phyloP scores from a whole-genome alignment of 768 basidiomycete genomes.

The Ramaria sp. region DNA sequence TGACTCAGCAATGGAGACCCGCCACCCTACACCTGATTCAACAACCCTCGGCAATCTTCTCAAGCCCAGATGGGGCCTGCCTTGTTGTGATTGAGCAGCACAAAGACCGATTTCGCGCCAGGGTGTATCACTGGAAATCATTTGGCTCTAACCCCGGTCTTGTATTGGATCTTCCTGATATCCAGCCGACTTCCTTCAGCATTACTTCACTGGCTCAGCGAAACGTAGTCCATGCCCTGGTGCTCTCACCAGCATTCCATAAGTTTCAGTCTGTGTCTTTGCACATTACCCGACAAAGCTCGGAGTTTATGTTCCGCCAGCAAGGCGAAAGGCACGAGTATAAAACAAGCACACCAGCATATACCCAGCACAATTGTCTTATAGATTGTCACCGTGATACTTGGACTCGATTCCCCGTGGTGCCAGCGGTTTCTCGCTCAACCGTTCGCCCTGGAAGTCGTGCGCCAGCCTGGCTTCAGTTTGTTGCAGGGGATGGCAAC shows the following conservation, averaged over 20 bases:
- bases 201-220: conserved; percentile 38
- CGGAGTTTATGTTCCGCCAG: conserved; percentile 44
- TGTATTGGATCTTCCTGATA: conserved; percentile 23
- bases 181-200: conserved; percentile 14
- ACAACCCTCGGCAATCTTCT: conserved; percentile 26
- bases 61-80: conserved; percentile 48
- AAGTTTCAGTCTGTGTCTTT: conserved; percentile 33
- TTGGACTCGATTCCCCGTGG: conserved; percentile 52
- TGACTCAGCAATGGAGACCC: conserved; percentile 43
- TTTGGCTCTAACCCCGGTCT: conserved; percentile 43
- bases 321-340: conserved; percentile 10
- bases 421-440: conserved; percentile 38
- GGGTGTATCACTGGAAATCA: conserved; percentile 44
- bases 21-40: conserved; percentile 30
- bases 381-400: conserved; percentile 46
- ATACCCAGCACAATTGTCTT: conserved; percentile 36
- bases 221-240: conserved; percentile 31
- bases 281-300: conserved; percentile 43
- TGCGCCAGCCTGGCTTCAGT: conserved; percentile 27
- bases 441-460: conserved; percentile 17
- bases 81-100: conserved; percentile 25
- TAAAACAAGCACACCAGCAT: background rate
- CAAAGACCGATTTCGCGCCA: conserved; percentile 16
- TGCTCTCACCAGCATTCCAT: conserved; percentile 23
- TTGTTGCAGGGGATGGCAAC: conserved; percentile 28